Evolutionary conservation across 176 grass and related monocot genomes (phyloP), one percentile per base, ranked within the genome.

Genomic region (Saccharum spontaneum): DNA sequence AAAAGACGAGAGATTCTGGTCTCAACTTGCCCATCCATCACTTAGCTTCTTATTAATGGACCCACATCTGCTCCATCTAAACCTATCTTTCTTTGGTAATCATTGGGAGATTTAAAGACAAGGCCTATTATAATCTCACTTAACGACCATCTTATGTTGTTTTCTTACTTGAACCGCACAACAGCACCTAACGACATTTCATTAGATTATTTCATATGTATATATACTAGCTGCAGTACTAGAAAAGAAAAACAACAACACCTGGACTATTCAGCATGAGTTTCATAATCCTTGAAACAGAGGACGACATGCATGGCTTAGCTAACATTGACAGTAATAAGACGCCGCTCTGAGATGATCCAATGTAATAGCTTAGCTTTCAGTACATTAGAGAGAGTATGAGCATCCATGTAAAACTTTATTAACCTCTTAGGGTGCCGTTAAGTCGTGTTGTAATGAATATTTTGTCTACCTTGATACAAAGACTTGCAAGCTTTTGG

Each of bases 1-100:
- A 49, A 88, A 88, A 83, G 64, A 83, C n/a, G 86, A 82, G 22
- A 10, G 73, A 77, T 77, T 76, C 65, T 60, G 73, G 37, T 72
- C 66, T 71, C 79, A 82, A 71, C 80, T 71, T 88, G 80, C 40
- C 63, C 31, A 83, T 83, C 73, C 16, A 54, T 54, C 50, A 54
- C 50, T 48, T 3, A 59, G 55, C 55, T n/a, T 57, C 46, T n/a
- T n/a, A n/a, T 43, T 8, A 0, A 77, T 16, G 65, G 86, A 63
- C 49, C 62, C 62, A 69, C 57, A 28, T 76, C 86, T 63, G 9
- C 72, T 77, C 86, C 30, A 63, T 83, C 40, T 23, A 87, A 77
- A 77, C 13, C 45, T 52, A 64, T 44, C 3, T n/a, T 61, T 24
- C 57, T 61, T 20, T 52, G 7, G 8, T 44, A 78, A 88, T 83